These are phyloP conservation scores for Aspergillus neoniger DNA, from an alignment of 2,329 filamentous ascomycete species.

Conservation along the genomic window DNA sequence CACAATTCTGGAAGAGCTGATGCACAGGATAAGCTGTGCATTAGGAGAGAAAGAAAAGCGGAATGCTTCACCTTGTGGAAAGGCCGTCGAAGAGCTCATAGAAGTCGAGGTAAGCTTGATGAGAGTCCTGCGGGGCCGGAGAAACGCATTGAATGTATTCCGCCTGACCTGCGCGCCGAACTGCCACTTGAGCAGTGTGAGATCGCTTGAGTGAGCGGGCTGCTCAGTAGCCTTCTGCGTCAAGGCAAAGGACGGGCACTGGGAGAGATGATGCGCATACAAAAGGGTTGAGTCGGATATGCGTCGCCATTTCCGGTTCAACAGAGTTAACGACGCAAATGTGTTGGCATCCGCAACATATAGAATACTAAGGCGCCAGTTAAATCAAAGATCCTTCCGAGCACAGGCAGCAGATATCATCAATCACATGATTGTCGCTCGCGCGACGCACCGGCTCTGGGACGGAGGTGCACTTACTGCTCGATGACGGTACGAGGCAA, in stretches of 20 bases:
- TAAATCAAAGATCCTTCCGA: conserved; percentile 18
- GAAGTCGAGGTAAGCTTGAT: conserved; percentile 82
- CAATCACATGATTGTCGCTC: not conserved
- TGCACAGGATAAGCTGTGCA: conserved; percentile 73
- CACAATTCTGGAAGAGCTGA: conserved; percentile 83
- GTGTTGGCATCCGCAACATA: conserved; percentile 49
- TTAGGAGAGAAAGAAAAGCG: conserved; percentile 78
- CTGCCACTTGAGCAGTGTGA: conserved; percentile 63
- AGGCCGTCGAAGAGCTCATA: conserved; percentile 76
- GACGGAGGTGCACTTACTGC: conserved; percentile 26
- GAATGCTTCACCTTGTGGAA: conserved; percentile 81
- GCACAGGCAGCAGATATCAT: conserved; percentile 3
- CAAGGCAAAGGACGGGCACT: conserved; percentile 46
- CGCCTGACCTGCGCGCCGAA: conserved; percentile 73
- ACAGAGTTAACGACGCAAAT: conserved; percentile 49
- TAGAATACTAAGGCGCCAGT: conserved; percentile 44
- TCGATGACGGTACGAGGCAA: conserved; percentile 33
- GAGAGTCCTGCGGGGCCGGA: conserved; percentile 68
- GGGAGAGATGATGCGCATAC: conserved; percentile 50
- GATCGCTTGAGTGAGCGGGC: conserved; percentile 45
- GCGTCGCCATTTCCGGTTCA: conserved; percentile 49
- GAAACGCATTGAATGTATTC: conserved; percentile 74
- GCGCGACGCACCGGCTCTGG: not conserved
- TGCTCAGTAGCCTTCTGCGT: conserved; percentile 36
- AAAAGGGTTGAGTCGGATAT: conserved; percentile 46